phyloP scores from a whole-genome alignment of 23 red algal genomes.

The Gracilaria gracilis region DNA sequence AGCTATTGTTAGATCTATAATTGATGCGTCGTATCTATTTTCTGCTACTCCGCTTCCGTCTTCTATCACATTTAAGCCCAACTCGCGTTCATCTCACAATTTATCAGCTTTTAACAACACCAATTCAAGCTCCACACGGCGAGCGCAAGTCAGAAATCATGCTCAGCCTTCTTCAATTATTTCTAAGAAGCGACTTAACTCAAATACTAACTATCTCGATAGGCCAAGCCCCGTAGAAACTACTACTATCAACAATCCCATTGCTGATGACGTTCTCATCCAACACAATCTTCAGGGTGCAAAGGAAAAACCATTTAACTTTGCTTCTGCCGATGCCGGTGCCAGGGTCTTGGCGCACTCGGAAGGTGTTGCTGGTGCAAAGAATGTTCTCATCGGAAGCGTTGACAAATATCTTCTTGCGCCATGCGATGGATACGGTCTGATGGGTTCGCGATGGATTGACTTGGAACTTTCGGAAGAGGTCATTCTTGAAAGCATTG shows the following conservation, averaged over 20 bases:
- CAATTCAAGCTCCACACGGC: neutral
- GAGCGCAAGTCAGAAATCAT: neutral
- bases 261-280: neutral
- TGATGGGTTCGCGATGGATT: conserved; percentile 67
- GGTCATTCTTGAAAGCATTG: conserved; percentile 77
- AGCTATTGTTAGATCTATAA: conserved; percentile 17
- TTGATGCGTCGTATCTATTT: conserved; percentile 13
- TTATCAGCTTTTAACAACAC: conserved; percentile 22
- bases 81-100: neutral
- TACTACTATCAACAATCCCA: neutral
- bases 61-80: neutral
- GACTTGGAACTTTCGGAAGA: conserved; percentile 95
- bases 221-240: neutral
- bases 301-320: conserved; percentile 75
- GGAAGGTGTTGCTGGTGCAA: conserved; percentile 68
- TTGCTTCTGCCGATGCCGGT: conserved; percentile 86
- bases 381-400: conserved; percentile 73
- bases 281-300: conserved; percentile 2
- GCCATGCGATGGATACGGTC: conserved; percentile 56
- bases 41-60: neutral
- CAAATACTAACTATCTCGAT: neutral
- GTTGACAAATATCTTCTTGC: conserved; percentile 86
- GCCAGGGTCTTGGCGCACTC: conserved; percentile 76
- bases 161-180: neutral
- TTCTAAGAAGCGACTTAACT: neutral